Conservation (phyloP, 805 yeast species). For the Spathaspora sp. region DNA sequence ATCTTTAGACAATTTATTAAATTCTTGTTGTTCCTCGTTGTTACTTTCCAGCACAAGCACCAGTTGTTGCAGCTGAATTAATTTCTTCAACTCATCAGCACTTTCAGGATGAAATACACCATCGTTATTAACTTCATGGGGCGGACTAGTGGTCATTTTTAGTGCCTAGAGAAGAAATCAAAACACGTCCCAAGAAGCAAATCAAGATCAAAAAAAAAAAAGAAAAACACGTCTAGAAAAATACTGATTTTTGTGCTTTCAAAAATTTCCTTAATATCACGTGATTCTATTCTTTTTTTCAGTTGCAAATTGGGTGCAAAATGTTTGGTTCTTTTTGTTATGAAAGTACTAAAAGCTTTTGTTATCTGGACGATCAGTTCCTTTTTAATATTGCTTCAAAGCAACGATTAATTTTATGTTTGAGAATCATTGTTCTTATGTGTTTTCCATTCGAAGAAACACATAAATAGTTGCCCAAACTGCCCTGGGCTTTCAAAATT, state of each 20-base stretch:
- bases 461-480: no score
- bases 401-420: no score
- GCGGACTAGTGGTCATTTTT: constrained; percentile 2
- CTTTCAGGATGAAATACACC: constrained; percentile 2
- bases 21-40: constrained; percentile 32
- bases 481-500: no score
- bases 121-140: not conserved
- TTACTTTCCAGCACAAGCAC: not conserved
- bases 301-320: no score
- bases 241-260: not conserved
- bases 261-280: not conserved
- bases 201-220: not conserved
- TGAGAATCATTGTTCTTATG: no score
- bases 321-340: no score
- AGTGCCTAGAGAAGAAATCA: not conserved
- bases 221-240: not conserved
- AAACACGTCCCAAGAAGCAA: not conserved
- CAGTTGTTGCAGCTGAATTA: constrained; percentile 4
- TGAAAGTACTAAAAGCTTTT: no score
- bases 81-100: constrained; percentile 1
- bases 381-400: no score
- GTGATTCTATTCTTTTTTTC: not conserved
- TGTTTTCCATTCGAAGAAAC: no score
- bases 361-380: no score
- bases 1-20: constrained; percentile 46